A percentile compares a stretch with the other conserved stretches of the same genome.
Conservation (phyloP, 2,329 filamentous ascomycete genomes). For the Ophiostoma populinum region DNA sequence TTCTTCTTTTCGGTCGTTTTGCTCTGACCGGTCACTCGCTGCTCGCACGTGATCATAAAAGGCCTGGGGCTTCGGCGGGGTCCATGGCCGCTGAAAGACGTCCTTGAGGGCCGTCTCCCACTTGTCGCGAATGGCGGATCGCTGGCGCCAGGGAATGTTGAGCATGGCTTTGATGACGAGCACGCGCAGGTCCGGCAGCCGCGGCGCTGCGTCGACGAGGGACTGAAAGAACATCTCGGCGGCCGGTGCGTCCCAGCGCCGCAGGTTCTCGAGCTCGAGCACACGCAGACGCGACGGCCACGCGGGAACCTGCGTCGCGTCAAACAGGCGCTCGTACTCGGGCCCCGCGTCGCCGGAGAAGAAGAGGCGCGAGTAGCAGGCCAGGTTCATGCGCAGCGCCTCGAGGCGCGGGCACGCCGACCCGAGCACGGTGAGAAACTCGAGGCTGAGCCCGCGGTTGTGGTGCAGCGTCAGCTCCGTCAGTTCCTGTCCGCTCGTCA, state of each 20-base stretch:
- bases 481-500: constrained; percentile 49
- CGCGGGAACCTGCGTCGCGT: constrained; percentile 44
- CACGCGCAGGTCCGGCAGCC: constrained; percentile 48
- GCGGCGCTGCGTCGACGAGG: constrained; percentile 51
- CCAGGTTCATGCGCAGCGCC: constrained; percentile 58
- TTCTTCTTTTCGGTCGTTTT: no score
- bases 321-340: constrained; percentile 53
- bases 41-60: no score
- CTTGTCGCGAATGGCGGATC: constrained; percentile 59
- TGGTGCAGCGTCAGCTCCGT: constrained; percentile 54
- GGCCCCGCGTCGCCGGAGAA: constrained; percentile 57
- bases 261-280: constrained; percentile 60
- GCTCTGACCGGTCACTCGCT: no score
- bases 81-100: constrained; percentile 38
- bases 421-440: constrained; percentile 52
- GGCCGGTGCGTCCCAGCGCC: constrained; percentile 51
- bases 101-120: constrained; percentile 57
- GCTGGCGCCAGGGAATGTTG: constrained; percentile 64
- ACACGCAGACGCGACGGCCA: constrained; percentile 61
- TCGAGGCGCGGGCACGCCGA: constrained; percentile 52
- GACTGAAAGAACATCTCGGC: constrained; percentile 68
- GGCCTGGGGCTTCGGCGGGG: constrained; percentile 12
- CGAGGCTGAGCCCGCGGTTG: constrained; percentile 61
- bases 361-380: constrained; percentile 55
- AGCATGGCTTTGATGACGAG: constrained; percentile 63